Evolutionary conservation across 2,329 filamentous ascomycete species (phyloP).

Genomic region (Stromatinia cepivora): DNA sequence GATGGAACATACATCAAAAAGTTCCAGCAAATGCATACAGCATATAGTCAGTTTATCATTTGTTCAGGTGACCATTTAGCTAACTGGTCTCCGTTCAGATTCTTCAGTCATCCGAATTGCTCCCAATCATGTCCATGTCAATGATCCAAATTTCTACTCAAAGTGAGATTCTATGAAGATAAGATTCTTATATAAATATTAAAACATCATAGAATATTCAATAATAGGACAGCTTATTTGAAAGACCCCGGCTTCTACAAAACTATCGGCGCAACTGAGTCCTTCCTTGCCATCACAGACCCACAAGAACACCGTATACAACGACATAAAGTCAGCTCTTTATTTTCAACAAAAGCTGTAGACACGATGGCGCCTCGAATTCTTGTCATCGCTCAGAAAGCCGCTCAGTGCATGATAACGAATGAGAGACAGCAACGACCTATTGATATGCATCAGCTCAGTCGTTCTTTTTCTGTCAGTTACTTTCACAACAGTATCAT

Average conservation of each 20-base stretch:
- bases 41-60: background rate
- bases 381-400: background rate
- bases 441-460: slow-evolving; percentile 4
- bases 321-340: slow-evolving; percentile 8
- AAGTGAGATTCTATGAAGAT: background rate
- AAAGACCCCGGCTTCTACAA: slow-evolving; percentile 1
- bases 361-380: background rate
- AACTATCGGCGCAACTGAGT: background rate
- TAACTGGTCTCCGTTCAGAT: background rate
- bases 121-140: slow-evolving; percentile 7
- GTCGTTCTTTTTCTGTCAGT: slow-evolving; percentile 8
- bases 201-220: background rate
- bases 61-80: background rate
- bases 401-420: background rate
- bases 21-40: background rate
- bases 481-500: too few species aligned
- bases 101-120: slow-evolving; percentile 7
- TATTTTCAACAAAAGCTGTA: slow-evolving; percentile 4
- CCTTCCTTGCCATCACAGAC: background rate
- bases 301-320: background rate
- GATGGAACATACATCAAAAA: background rate
- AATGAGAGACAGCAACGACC: background rate
- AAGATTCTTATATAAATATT: background rate
- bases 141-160: slow-evolving; percentile 1
- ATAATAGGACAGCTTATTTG: background rate